Base-by-base conservation (phyloP, 352 stramenopile genomes). In the Globisporangium paddicum region DNA sequence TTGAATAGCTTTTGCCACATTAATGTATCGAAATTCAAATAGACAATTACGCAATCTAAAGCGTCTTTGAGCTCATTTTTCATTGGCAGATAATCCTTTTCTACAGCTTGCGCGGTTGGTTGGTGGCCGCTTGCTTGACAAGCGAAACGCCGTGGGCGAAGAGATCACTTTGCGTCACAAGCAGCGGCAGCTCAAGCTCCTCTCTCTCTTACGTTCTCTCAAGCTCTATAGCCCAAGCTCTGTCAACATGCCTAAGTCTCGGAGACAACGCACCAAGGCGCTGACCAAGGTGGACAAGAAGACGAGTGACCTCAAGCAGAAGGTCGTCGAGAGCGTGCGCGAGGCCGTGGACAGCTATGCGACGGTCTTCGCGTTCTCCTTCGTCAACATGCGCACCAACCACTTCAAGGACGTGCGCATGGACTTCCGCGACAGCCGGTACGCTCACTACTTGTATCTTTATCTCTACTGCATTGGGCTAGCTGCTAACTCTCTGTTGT, bases 351-450 rank as follows among this genome's bases (percentile, higher is more conserved):
- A 99, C 67, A 75, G 77, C 47, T 98, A 98, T 81, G 73, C 95
- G 54, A 82, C 83, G 9, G 63, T 98, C 11, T 99, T 97, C 67
- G 82, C 98, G 19, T 99, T 99, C 75, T 96, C 85, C 32, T 99
- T 97, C 75, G 87, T 98, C 67, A 99, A 99, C 77, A 99, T 99
- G 95, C 83, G 97, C 72, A 98, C 92, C 58, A 98, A 97, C 79
- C 95, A 98, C 70, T 98, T 99, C 72, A 99, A 99, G 72, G 87
- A 99, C 52, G 93, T 99, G 57, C 90, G 97, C 46, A 81, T 98
- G 63, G 91, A 99, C 68, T 99, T 99, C 67, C 93, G 90, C 34
- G 91, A 98, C 60, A 93, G 82, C 66, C 86, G 89, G 79, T 90
- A 66, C 42, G 75, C 18, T 6, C 11, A 30, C 13, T 7, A 30